phyloP scores from a whole-genome alignment of 2,329 filamentous ascomycete species.

The Pseudofabraea citricarpa region DNA sequence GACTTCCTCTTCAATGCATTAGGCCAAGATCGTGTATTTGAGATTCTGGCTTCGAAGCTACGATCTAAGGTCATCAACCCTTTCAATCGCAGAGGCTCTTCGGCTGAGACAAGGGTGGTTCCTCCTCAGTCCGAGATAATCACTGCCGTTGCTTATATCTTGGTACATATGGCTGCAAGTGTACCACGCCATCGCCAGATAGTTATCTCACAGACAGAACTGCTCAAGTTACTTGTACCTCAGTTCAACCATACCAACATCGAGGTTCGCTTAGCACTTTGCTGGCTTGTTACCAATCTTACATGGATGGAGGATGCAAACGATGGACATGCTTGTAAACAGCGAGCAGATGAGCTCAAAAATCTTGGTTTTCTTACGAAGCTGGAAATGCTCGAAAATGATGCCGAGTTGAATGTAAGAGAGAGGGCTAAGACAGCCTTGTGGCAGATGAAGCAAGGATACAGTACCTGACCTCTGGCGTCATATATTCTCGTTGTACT shows the following conservation, averaged over 20 bases:
- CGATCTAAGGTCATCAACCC: conserved; percentile 53
- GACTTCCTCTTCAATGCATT: conserved; percentile 75
- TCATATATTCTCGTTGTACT: too few relatives aligned
- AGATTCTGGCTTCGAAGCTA: conserved; percentile 75
- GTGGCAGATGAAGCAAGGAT: conserved; percentile 55
- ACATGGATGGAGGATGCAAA: conserved; percentile 73
- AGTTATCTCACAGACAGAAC: conserved; percentile 69
- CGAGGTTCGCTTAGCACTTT: conserved; percentile 72
- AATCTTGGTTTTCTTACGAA: conserved; percentile 66
- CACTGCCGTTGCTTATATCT: conserved; percentile 70
- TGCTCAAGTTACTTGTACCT: conserved; percentile 67
- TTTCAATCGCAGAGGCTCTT: conserved; percentile 39
- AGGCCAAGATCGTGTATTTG: conserved; percentile 73
- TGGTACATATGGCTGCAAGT: conserved; percentile 85
- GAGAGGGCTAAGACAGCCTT: conserved; percentile 79
- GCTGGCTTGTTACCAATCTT: conserved; percentile 82
- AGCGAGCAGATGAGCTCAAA: conserved; percentile 64
- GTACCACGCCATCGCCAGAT: conserved; percentile 72
- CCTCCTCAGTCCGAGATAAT: conserved; percentile 66
- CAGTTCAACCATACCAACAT: conserved; percentile 70
- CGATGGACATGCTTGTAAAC: conserved; percentile 60
- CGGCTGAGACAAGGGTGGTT: conserved; percentile 44
- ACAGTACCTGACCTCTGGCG: too few relatives aligned
- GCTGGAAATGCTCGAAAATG: conserved; percentile 58
- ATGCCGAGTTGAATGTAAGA: conserved; percentile 74